Evolutionary conservation across 257 asterid species (phyloP).

Genomic region (Ilex aquifolium): DNA sequence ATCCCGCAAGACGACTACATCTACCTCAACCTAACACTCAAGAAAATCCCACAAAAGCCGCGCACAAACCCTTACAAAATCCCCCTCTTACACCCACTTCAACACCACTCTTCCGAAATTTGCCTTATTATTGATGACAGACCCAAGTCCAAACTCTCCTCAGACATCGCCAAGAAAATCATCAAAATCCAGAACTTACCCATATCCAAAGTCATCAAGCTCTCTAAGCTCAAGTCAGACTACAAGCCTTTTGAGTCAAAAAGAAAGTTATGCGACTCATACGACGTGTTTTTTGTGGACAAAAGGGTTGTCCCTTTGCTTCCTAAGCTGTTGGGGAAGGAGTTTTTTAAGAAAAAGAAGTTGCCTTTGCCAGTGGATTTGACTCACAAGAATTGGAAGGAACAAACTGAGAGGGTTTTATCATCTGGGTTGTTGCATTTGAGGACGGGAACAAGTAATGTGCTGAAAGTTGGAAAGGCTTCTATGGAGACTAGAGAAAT

Average conservation of each 20-base stretch:
- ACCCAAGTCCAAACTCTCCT: constrained; percentile 41
- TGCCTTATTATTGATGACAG: constrained; percentile 79
- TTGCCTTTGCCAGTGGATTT: constrained; percentile 78
- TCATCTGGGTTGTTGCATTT: constrained; percentile 57
- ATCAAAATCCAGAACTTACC: constrained; percentile 51
- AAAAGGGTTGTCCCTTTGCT: constrained; percentile 73
- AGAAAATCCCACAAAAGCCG: constrained; percentile 59
- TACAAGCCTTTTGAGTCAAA: constrained; percentile 78
- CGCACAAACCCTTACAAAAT: constrained; percentile 60
- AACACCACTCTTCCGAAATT: constrained; percentile 37
- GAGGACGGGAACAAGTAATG: constrained; percentile 77
- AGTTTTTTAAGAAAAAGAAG: constrained; percentile 77
- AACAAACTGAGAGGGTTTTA: constrained; percentile 59
- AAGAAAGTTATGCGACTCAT: constrained; percentile 73
- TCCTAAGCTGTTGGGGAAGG: constrained; percentile 78
- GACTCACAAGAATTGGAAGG: constrained; percentile 52
- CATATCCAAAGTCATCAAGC: constrained; percentile 48
- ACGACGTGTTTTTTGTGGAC: constrained; percentile 66
- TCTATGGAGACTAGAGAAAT: constrained; percentile 57
- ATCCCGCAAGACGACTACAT: background rate
- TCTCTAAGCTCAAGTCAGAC: constrained; percentile 65
- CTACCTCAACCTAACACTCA: constrained; percentile 46
- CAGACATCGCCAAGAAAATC: constrained; percentile 52
- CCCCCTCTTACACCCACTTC: constrained; percentile 49
- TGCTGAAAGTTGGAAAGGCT: constrained; percentile 68